Percentiles rank a stretch among this genome's conserved stretches.
Evolutionary conservation across 345 rosid genomes (phyloP).

Genomic region (Abelmoschus esculentus): DNA sequence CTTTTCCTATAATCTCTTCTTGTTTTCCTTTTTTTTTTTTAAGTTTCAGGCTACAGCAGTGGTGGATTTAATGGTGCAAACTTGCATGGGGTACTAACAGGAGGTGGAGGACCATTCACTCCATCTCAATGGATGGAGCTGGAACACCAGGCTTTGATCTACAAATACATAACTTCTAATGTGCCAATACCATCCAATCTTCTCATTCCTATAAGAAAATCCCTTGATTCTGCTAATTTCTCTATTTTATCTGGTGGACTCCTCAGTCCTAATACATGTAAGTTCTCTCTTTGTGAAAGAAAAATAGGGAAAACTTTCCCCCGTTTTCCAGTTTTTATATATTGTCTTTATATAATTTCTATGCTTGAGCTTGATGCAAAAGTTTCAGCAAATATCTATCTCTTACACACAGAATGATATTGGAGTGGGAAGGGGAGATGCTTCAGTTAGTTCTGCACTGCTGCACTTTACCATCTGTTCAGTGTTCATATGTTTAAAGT

Average conservation of each 20-base stretch:
- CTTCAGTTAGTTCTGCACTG: too few species aligned
- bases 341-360: not conserved
- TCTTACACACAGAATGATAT: not conserved
- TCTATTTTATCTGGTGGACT: constrained; percentile 34
- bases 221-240: constrained; percentile 37
- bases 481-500: too few species aligned
- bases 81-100: constrained; percentile 34
- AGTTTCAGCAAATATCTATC: not conserved
- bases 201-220: too few species aligned
- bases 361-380: not conserved
- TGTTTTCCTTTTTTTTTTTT: not conserved
- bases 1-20: not conserved
- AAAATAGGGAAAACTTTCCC: too few species aligned
- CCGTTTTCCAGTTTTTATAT: not conserved
- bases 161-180: too few species aligned
- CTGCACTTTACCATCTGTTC: too few species aligned
- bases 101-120: constrained; percentile 50
- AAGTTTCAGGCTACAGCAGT: constrained; percentile 26
- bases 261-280: constrained; percentile 50
- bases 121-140: constrained; percentile 31
- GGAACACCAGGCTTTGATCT: too few species aligned
- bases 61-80: constrained; percentile 29
- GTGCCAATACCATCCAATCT: too few species aligned
- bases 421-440: not conserved
- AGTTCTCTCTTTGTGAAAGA: constrained; percentile 14